Evolutionary conservation across 2,329 filamentous ascomycete species (phyloP), one percentile per base, ranked within the genome.

Genomic region (Fusarium coicis): DNA sequence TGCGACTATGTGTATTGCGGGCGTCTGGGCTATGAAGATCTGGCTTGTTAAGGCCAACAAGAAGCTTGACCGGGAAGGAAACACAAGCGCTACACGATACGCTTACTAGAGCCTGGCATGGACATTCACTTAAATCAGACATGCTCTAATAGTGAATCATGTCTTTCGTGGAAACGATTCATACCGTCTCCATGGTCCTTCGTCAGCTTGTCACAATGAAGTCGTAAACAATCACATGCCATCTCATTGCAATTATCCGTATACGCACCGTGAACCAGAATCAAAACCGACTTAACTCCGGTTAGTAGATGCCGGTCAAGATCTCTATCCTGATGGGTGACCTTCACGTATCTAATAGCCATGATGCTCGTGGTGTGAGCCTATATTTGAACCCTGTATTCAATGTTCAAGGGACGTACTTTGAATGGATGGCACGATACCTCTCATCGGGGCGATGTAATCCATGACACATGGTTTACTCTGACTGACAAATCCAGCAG

Each of bases 41-140:
- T 80, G 77, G 77, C 72, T 79, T 19, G 57, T 76, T 11, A 54
- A 46, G 1, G 63, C 55, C 5, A 80, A 80, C 65, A 77, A 73
- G 70, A 78, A 76, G 55, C 62, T 80, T 40, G 74, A 76, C 19
- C 59, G 68, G 2, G 53, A 65, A 10, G 72, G 66, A 9, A 72
- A 74, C 18, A n/a, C 42, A 7, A 19, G 59, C 1, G 60, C 53
- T 19, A 57, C 61, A 1, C 54, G 75, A 43, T 77, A 77, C 43
- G 75, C 75, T 18, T 77, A 76, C 55, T 76, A 68, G 18, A 34
- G 7, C 6, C 14, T 15, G 11, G 21, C 8, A 5, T 18, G 8
- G 19, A 11, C 4, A n/a, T 18, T 14, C 14, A n/a, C 2, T 4
- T 12, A n/a, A 8, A 43, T 8, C 6, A 8, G 21, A 7, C 12